These are phyloP conservation scores for Neonectria coccinea DNA, from an alignment of 2,329 filamentous ascomycete genomes.

Conservation along the genomic window DNA sequence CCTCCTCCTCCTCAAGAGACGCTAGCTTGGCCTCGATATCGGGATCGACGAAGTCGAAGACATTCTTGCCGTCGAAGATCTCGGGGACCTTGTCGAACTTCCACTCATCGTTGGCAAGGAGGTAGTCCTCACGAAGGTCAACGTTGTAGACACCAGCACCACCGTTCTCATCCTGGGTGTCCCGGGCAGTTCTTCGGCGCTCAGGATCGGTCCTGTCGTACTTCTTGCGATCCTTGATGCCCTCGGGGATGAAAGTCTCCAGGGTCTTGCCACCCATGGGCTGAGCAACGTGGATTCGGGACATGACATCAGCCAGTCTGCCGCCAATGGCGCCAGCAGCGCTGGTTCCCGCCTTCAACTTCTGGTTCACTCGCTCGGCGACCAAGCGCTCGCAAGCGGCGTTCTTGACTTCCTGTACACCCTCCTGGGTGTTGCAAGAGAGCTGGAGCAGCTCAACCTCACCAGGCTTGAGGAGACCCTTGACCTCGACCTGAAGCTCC, in stretches of 20 bases:
- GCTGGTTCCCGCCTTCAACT: conserved; percentile 90
- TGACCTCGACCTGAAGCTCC: conserved; percentile 81
- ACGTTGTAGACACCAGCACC: conserved; percentile 97
- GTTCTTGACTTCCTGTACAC: conserved; percentile 95
- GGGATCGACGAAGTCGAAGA: conserved; percentile 96
- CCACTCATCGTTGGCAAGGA: conserved; percentile 90
- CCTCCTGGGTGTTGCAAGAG: conserved; percentile 94
- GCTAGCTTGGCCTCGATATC: conserved; percentile 95
- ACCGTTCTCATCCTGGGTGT: conserved; percentile 91
- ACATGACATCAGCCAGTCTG: conserved; percentile 88
- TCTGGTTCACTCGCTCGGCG: conserved; percentile 92
- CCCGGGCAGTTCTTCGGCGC: conserved; percentile 81
- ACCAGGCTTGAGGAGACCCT: conserved; percentile 83
- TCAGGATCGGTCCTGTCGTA: conserved; percentile 93
- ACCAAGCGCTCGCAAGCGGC: conserved; percentile 92
- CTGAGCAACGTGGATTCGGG: conserved; percentile 96
- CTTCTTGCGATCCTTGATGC: conserved; percentile 82
- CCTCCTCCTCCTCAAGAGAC: conserved; percentile 94
- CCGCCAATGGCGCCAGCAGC: conserved; percentile 80
- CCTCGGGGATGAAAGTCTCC: conserved; percentile 91
- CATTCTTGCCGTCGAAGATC: conserved; percentile 94
- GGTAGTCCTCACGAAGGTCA: conserved; percentile 88
- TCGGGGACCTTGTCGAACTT: conserved; percentile 97
- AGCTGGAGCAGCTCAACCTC: conserved; percentile 94
- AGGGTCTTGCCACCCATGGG: conserved; percentile 84